phyloP scores from a whole-genome alignment of 2,329 filamentous ascomycete species.

The Acephala macrosclerotiorum region DNA sequence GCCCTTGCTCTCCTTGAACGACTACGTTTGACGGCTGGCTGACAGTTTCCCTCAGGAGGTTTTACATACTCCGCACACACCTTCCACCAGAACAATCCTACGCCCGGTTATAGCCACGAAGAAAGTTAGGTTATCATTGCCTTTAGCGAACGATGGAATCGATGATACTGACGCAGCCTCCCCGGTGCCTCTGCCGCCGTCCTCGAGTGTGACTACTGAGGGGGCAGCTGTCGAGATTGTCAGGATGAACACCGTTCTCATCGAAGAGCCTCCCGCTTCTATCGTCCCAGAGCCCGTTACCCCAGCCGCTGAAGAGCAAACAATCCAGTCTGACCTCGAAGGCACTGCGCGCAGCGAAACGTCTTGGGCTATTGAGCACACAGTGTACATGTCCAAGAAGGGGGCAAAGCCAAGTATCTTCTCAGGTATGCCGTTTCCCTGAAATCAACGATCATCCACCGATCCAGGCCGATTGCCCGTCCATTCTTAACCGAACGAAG shows the following conservation, averaged over 20 bases:
- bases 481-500: neutral
- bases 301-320: too few relatives aligned
- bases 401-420: conserved; percentile 14
- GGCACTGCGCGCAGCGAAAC: neutral
- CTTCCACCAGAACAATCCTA: conserved; percentile 55
- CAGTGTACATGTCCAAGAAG: conserved; percentile 26
- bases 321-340: too few relatives aligned
- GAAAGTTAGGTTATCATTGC: neutral
- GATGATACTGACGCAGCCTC: neutral
- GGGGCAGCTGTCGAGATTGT: conserved; percentile 22
- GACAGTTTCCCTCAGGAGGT: conserved; percentile 35
- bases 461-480: neutral
- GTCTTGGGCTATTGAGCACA: conserved; percentile 30
- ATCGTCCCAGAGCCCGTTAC: too few relatives aligned
- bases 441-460: neutral
- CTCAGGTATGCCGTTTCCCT: neutral
- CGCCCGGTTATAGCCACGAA: conserved; percentile 27
- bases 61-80: conserved; percentile 54
- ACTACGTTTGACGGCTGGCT: neutral
- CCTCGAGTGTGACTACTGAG: too few relatives aligned
- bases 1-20: neutral
- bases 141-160: neutral
- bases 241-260: neutral
- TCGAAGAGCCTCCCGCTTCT: too few relatives aligned
- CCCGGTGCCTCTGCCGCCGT: too few relatives aligned